Evolutionary conservation across 768 basidiomycete species (phyloP).

Genomic region (Agrocybe pediades): DNA sequence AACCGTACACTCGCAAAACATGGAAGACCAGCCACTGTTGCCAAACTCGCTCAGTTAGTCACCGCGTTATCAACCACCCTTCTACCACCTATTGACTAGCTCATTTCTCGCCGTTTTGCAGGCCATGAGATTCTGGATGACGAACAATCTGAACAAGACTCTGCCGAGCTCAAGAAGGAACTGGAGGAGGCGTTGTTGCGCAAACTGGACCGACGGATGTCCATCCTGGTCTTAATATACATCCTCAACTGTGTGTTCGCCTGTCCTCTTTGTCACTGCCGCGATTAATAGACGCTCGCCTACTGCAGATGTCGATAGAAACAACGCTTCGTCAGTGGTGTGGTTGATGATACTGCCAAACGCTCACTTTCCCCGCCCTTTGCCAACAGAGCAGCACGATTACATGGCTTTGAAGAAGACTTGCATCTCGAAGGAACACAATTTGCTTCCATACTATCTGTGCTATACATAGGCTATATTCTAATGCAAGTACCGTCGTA

Average conservation of each 20-base stretch:
- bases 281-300: neutral
- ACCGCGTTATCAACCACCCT: no score
- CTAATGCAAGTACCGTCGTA: conserved; percentile 82
- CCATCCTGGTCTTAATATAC: conserved; percentile 54
- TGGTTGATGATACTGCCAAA: neutral
- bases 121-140: neutral
- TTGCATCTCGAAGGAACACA: conserved; percentile 57
- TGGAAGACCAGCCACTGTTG: conserved; percentile 4
- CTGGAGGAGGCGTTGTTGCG: conserved; percentile 53
- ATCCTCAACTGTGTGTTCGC: conserved; percentile 47
- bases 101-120: neutral
- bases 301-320: conserved; percentile 63
- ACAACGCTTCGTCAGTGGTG: conserved; percentile 61
- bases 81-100: no score
- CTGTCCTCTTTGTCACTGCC: conserved; percentile 3
- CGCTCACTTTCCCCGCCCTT: neutral
- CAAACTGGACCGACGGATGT: conserved; percentile 62
- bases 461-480: conserved; percentile 74
- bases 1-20: neutral
- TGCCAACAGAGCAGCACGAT: conserved; percentile 60
- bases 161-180: conserved; percentile 35
- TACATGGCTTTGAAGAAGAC: conserved; percentile 72
- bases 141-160: neutral
- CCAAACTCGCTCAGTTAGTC: neutral
- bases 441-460: conserved; percentile 68